Evolutionary conservation across 768 basidiomycete genomes (phyloP), one percentile per base, ranked within the genome.

Genomic region (Phlebiopsis flavidoalba): DNA sequence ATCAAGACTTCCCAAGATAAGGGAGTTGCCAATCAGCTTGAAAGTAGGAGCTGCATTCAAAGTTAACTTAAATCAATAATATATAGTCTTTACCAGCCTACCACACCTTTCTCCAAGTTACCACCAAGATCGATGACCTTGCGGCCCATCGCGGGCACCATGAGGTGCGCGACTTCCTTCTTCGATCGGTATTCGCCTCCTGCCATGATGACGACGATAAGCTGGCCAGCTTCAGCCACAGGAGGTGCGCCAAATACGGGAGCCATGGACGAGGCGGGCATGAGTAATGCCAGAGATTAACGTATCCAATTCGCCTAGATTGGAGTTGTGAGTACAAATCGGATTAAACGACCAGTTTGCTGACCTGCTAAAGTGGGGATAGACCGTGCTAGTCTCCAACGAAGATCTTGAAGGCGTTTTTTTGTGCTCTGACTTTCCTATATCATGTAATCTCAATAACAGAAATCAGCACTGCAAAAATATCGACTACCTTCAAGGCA

Each of bases 311-410:
- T 91, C 83, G 51, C 83, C 88, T 83, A 65, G 15, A 46, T 43
- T 1, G 51, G 52, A 43, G 47, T 51, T n/a, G 21, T 50, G 57
- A 52, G n/a, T 35, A 15, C 19, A 15, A 3, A 6, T 8, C 43
- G 26, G 7, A 22, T 19, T 15, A 37, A 17, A n/a, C 24, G 40
- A 40, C 17, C 8, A 24, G 54, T 21, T 49, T 17, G 40, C 65
- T 19, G 22, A 69, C 70, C 70, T 48, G 70, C 67, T 21, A 69
- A 57, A 0, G 65, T 57, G 1, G 68, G 69, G 40, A n/a, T 67
- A 70, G 52, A 91, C 90, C 2, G 93, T 95, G 73, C 86, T 86
- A 12, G 88, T 92, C 65, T 95, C 93, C 35, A n/a, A 93, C 87
- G 64, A 95, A 93, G 50, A 92, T 88, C 70, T 87, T 93, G 64